Evolutionary conservation across 1,284 basidiomycete genomes (phyloP), one percentile per base, ranked within the genome.

Genomic region (Fomes fomentarius): DNA sequence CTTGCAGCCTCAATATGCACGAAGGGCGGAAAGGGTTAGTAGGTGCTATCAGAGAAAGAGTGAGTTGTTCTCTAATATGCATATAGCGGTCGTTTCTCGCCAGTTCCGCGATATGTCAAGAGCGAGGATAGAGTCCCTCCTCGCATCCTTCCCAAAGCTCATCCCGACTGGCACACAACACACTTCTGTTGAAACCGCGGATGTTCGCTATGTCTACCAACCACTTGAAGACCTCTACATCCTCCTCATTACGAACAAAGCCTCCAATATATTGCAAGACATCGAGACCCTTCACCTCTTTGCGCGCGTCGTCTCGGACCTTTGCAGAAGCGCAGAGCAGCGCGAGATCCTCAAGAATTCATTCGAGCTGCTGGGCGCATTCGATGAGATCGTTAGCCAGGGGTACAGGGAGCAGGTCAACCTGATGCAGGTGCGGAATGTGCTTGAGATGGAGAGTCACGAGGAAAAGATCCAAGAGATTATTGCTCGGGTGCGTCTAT

Each of bases 401-500:
- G 97, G 97, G 1, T 98, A 96, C 75, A 81, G 95, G 67, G 97
- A 99, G 74, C 90, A 93, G 59, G 91, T 98, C 49, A 94, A 91
- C 67, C 74, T 99, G 44, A 85, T 91, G 71, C 96, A 98, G 73
- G 93, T 99, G 41, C 80, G 93, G 63, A 96, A 82, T 66, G 87
- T 97, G 35, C 76, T 99, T 63, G 97, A 98, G 79, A 98, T 98
- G 89, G 97, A 99, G 77, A 94, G 90, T 74, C 97, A 99, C 74
- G 97, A 99, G 73, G 97, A 99, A 77, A 98, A 98, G 79, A 98
- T 99, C 61, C 96, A 99, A 71, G 97, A 99, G 67, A 99, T 99
- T 71, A 99, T 99, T 65, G 93, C 95, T 19, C 81, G 91, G 71
- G 93, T 94, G 67, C 56, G 87, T 74, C 21, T 44, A 5, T 26